A percentile compares a stretch with the other conserved stretches of the same genome.
Evolutionary conservation across 2,329 filamentous ascomycete species (phyloP).

Genomic region (Sclerotiophoma versabilis): DNA sequence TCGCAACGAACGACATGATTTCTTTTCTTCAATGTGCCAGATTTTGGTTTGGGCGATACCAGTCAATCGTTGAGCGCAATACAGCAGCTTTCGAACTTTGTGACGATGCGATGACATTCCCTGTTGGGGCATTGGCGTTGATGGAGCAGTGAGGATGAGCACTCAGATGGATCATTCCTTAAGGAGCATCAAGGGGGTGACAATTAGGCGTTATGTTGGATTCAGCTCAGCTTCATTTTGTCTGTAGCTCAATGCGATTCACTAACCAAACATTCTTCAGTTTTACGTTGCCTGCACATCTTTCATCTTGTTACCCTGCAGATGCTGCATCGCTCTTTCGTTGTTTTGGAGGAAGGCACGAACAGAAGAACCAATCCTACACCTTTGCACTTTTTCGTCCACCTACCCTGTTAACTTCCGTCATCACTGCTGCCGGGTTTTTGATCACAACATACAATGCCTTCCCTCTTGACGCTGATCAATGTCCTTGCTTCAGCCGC

Average conservation of each 20-base stretch:
- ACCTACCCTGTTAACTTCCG: too few species aligned
- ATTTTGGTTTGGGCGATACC: conserved; percentile 17
- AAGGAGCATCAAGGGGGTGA: conserved; percentile 5
- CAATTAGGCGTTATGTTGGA: conserved; percentile 1
- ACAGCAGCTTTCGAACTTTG: conserved; percentile 6
- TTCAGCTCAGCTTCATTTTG: conserved; percentile 5
- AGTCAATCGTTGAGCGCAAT: conserved; percentile 15
- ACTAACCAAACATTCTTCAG: background rate
- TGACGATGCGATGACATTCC: conserved; percentile 18
- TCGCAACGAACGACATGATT: background rate
- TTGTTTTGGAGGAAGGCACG: too few species aligned
- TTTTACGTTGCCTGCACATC: background rate
- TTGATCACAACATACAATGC: background rate
- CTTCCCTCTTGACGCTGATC: background rate
- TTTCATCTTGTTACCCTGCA: background rate
- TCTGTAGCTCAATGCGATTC: conserved; percentile 7
- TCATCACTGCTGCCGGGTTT: background rate
- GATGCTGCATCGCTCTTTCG: too few species aligned
- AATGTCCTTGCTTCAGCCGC: conserved; percentile 1
- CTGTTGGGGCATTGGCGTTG: conserved; percentile 15
- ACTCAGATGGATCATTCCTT: conserved; percentile 1
- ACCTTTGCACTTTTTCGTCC: too few species aligned
- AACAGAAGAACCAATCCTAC: too few species aligned
- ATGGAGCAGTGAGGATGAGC: conserved; percentile 11
- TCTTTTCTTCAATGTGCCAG: conserved; percentile 9